phyloP scores from a whole-genome alignment of 1,284 basidiomycete genomes.

The Athelia sp. region DNA sequence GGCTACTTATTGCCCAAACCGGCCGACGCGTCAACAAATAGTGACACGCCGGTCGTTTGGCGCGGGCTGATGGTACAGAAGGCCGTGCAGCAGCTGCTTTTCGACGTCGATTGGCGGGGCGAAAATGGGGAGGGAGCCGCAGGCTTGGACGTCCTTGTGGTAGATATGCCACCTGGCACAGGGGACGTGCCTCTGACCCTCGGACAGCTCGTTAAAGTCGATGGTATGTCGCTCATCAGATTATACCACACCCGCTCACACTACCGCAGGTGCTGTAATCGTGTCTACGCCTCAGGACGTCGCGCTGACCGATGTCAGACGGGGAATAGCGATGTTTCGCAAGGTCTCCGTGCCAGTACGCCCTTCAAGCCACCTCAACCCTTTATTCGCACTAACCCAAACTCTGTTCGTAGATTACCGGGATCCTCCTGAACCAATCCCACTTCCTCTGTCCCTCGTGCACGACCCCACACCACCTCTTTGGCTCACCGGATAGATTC shows the following conservation, averaged over 20 bases:
- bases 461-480: conserved; percentile 68
- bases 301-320: conserved; percentile 87
- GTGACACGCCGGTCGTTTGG: conserved; percentile 88
- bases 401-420: conserved; percentile 62
- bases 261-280: conserved; percentile 71
- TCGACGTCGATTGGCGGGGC: conserved; percentile 91
- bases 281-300: conserved; percentile 97
- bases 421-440: conserved; percentile 88
- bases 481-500: conserved; percentile 72
- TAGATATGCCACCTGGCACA: conserved; percentile 98
- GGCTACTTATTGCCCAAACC: conserved; percentile 73
- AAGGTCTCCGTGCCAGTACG: conserved; percentile 86
- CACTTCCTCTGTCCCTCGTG: conserved; percentile 86
- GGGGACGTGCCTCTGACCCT: conserved; percentile 94
- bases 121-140: conserved; percentile 21
- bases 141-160: conserved; percentile 79
- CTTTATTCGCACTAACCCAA: no score
- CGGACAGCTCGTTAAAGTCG: conserved; percentile 84
- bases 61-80: conserved; percentile 99
- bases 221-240: no score
- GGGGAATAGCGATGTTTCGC: conserved; percentile 91
- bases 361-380: conserved; percentile 6
- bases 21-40: conserved; percentile 35
- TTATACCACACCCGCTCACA: no score
- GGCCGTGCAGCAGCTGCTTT: conserved; percentile 93